Conservation (phyloP, 495 filamentous ascomycete genomes). For the Penicillium herquei region DNA sequence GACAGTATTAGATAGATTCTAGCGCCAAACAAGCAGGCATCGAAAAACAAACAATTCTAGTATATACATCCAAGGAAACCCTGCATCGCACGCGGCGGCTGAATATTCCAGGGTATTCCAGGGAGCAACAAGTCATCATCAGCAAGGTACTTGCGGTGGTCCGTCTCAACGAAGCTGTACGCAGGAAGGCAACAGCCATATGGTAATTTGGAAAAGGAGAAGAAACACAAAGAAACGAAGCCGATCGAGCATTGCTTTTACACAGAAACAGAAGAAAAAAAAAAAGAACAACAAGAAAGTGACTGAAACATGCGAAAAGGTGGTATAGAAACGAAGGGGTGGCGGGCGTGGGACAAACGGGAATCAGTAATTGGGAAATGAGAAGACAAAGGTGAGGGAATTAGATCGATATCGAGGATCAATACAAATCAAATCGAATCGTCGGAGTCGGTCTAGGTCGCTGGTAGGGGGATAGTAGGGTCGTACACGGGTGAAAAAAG, state of each 20-base stretch:
- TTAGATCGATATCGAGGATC: background rate
- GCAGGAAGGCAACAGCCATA: slow-evolving; percentile 9
- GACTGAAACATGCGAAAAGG: slow-evolving; percentile 24
- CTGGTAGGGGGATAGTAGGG: slow-evolving; percentile 1
- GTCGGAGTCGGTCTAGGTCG: background rate
- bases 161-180: slow-evolving; percentile 18
- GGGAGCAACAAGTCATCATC: slow-evolving; percentile 17
- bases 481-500: slow-evolving; percentile 24
- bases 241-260: slow-evolving; percentile 28
- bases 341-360: slow-evolving; percentile 2
- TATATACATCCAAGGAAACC: slow-evolving; percentile 36
- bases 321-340: slow-evolving; percentile 31
- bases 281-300: slow-evolving; percentile 1
- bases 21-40: slow-evolving; percentile 31
- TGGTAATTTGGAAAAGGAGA: slow-evolving; percentile 7
- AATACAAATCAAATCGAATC: slow-evolving; percentile 1
- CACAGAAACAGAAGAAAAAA: slow-evolving; percentile 15
- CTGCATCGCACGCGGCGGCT: background rate
- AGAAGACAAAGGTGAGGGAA: background rate
- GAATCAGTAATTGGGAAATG: slow-evolving; percentile 1
- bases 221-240: slow-evolving; percentile 15
- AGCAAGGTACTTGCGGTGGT: slow-evolving; percentile 10
- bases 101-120: background rate
- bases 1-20: slow-evolving; percentile 40
- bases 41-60: slow-evolving; percentile 35